These are phyloP conservation scores for Colletotrichum godetiae DNA, from an alignment of 2,329 filamentous ascomycete genomes.

Conservation along the genomic window DNA sequence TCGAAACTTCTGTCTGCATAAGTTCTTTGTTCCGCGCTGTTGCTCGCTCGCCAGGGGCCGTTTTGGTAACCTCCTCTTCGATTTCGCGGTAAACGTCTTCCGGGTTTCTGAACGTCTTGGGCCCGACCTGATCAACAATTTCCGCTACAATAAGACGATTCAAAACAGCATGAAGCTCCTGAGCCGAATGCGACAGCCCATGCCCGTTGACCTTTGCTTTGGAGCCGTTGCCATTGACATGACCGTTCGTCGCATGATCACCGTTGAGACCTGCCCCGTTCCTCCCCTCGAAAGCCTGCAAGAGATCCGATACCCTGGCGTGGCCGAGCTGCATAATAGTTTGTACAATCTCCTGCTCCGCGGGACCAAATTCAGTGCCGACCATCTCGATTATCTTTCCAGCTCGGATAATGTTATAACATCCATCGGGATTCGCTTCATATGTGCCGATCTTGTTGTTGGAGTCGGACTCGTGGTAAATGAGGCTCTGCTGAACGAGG, in stretches of 20 bases:
- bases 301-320: slow-evolving; percentile 76
- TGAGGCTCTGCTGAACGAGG: slow-evolving; percentile 88
- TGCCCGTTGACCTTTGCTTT: slow-evolving; percentile 49
- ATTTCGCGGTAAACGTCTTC: slow-evolving; percentile 71
- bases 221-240: slow-evolving; percentile 43
- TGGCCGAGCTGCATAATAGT: slow-evolving; percentile 83
- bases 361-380: slow-evolving; percentile 78
- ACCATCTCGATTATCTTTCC: slow-evolving; percentile 85
- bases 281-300: slow-evolving; percentile 65
- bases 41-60: slow-evolving; percentile 52
- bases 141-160: slow-evolving; percentile 71
- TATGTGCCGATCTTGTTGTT: slow-evolving; percentile 78
- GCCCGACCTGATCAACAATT: slow-evolving; percentile 73
- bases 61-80: slow-evolving; percentile 70
- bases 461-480: slow-evolving; percentile 76
- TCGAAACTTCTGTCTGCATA: slow-evolving; percentile 66
- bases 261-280: slow-evolving; percentile 34
- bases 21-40: slow-evolving; percentile 73
- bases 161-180: slow-evolving; percentile 62
- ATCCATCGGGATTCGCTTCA: slow-evolving; percentile 82
- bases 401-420: slow-evolving; percentile 84
- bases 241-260: slow-evolving; percentile 39
- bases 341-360: slow-evolving; percentile 79
- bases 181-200: slow-evolving; percentile 55
- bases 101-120: slow-evolving; percentile 68